These are phyloP conservation scores for Ottelia alismoides DNA, from an alignment of 106 monocot species.

Conservation along the genomic window DNA sequence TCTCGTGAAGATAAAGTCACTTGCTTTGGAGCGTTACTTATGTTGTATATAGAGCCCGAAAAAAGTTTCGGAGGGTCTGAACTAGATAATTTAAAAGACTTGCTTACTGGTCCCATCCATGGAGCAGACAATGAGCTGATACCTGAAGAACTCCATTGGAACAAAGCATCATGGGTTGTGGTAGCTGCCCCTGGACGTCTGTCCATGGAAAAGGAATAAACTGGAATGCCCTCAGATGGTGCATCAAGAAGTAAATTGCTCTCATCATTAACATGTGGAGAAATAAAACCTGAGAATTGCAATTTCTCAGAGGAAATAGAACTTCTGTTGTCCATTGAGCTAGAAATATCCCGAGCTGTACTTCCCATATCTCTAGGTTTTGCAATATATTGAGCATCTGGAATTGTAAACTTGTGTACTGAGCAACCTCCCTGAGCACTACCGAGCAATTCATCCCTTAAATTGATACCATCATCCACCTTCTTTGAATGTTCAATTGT, in stretches of 20 bases:
- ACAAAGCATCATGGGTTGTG: too few relatives aligned
- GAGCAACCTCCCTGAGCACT: slow-evolving; percentile 13
- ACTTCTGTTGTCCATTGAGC: slow-evolving; percentile 19
- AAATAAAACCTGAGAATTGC: slow-evolving; percentile 68
- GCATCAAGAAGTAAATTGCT: slow-evolving; percentile 74
- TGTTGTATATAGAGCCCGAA: slow-evolving; percentile 65
- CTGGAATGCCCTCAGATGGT: slow-evolving; percentile 71
- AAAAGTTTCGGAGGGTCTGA: slow-evolving; percentile 65
- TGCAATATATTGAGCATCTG: slow-evolving; percentile 18
- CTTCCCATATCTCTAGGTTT: slow-evolving; percentile 24
- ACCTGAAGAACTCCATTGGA: slow-evolving; percentile 26
- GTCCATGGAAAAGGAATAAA: slow-evolving; percentile 55
- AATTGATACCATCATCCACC: slow-evolving; percentile 23
- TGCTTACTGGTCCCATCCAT: slow-evolving; percentile 35
- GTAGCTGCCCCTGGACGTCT: slow-evolving; percentile 25
- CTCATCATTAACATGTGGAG: slow-evolving; percentile 41
- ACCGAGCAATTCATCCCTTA: slow-evolving; percentile 8
- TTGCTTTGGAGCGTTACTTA: slow-evolving; percentile 30
- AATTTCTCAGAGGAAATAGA: slow-evolving; percentile 54
- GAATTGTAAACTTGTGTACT: slow-evolving; percentile 10
- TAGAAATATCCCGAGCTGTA: slow-evolving; percentile 23
- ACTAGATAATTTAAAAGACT: slow-evolving; percentile 38
- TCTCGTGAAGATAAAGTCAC: slow-evolving; percentile 17
- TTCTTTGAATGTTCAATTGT: slow-evolving; percentile 31
- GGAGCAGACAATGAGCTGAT: slow-evolving; percentile 45